Conservation (phyloP, 2,329 filamentous ascomycete genomes). For the Stachybotrys elegans region DNA sequence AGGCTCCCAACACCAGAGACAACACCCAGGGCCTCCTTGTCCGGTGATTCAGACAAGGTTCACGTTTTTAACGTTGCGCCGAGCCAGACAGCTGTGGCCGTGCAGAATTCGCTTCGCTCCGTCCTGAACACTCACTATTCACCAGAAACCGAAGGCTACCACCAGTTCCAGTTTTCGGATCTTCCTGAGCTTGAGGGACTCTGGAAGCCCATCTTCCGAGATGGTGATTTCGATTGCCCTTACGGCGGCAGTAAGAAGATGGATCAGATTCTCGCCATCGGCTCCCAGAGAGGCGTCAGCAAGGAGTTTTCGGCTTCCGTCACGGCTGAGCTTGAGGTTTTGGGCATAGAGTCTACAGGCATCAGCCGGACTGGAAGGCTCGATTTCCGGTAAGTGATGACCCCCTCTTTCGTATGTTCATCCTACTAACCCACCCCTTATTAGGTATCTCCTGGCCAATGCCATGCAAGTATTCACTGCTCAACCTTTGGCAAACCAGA, state of each 20-base stretch:
- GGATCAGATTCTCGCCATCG: slow-evolving; percentile 57
- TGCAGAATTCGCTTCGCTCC: slow-evolving; percentile 54
- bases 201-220: slow-evolving; percentile 48
- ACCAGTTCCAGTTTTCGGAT: slow-evolving; percentile 42
- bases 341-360: slow-evolving; percentile 46
- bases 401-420: too few species aligned
- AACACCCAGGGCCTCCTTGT: slow-evolving; percentile 33
- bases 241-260: slow-evolving; percentile 33
- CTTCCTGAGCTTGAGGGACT: slow-evolving; percentile 44
- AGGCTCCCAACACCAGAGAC: slow-evolving; percentile 37
- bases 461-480: slow-evolving; percentile 55
- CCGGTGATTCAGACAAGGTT: slow-evolving; percentile 32
- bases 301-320: slow-evolving; percentile 44
- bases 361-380: slow-evolving; percentile 48
- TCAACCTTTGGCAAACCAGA: slow-evolving; percentile 44
- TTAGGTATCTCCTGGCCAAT: slow-evolving; percentile 54
- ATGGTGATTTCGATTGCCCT: slow-evolving; percentile 22
- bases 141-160: slow-evolving; percentile 38
- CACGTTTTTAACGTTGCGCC: slow-evolving; percentile 36
- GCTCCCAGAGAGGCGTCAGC: slow-evolving; percentile 49
- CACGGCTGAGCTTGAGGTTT: slow-evolving; percentile 46
- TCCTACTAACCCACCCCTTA: slow-evolving; percentile 1
- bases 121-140: slow-evolving; percentile 48
- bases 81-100: slow-evolving; percentile 42
- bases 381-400: slow-evolving; percentile 54